Evolutionary conservation across 371 early-diverging fungal species (phyloP).

Genomic region (Phascolomyces articulosus): DNA sequence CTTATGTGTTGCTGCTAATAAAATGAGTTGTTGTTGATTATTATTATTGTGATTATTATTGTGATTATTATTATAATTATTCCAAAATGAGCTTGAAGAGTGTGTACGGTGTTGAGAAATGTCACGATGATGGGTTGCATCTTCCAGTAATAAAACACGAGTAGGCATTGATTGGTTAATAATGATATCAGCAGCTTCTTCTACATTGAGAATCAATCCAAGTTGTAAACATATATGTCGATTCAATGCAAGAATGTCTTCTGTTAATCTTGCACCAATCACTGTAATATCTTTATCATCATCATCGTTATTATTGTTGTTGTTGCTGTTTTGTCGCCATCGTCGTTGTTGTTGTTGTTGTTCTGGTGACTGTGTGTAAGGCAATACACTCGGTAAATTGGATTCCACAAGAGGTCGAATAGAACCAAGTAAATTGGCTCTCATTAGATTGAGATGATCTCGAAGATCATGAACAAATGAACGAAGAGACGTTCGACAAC

Average conservation of each 20-base stretch:
- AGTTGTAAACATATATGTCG: slow-evolving; percentile 28
- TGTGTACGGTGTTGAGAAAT: not conserved
- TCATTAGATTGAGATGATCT: slow-evolving; percentile 27
- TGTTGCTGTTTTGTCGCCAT: too few relatives aligned
- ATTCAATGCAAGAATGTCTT: slow-evolving; percentile 23
- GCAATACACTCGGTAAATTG: slow-evolving; percentile 20
- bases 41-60: not conserved
- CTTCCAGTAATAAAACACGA: not conserved
- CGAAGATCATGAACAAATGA: slow-evolving; percentile 26
- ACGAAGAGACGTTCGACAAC: slow-evolving; percentile 22
- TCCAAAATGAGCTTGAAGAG: not conserved
- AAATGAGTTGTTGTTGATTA: not conserved
- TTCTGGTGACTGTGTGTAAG: not conserved
- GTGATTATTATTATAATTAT: not conserved
- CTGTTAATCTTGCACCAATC: slow-evolving; percentile 10
- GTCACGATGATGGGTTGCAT: not conserved
- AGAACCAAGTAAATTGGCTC: slow-evolving; percentile 26
- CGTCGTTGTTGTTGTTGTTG: not conserved
- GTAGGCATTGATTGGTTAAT: slow-evolving; percentile 21
- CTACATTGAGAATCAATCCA: slow-evolving; percentile 25
- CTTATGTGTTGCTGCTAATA: not conserved
- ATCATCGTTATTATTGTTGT: not conserved
- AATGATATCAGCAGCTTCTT: slow-evolving; percentile 25
- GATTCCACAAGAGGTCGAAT: slow-evolving; percentile 31
- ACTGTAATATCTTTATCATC: not conserved